These are phyloP conservation scores for Populus deltoides DNA, from an alignment of 345 rosid genomes.

Conservation along the genomic window DNA sequence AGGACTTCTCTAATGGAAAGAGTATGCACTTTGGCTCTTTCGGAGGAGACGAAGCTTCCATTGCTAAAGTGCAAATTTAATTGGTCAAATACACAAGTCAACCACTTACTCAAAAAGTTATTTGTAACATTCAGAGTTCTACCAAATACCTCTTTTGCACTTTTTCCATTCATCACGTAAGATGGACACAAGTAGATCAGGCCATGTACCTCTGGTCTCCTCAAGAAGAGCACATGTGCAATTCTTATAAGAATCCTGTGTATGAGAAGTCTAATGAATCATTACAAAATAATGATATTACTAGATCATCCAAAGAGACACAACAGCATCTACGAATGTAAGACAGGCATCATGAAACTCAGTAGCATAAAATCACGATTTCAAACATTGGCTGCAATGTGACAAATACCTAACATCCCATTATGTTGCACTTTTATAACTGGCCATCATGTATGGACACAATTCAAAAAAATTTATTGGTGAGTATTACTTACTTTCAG, in stretches of 20 bases:
- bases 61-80: slow-evolving; percentile 41
- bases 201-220: slow-evolving; percentile 81
- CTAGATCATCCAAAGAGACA: not conserved
- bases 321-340: not conserved
- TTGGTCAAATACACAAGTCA: slow-evolving; percentile 18
- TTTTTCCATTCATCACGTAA: slow-evolving; percentile 87
- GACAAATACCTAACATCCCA: not conserved
- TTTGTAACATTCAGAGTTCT: slow-evolving; percentile 10
- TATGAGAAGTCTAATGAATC: slow-evolving; percentile 4
- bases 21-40: slow-evolving; percentile 81
- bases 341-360: not conserved
- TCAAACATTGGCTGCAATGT: not conserved
- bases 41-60: slow-evolving; percentile 81
- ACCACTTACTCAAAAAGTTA: slow-evolving; percentile 9
- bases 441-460: not conserved
- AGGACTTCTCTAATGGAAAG: slow-evolving; percentile 51
- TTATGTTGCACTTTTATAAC: not conserved
- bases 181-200: slow-evolving; percentile 68
- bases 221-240: slow-evolving; percentile 43
- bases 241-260: slow-evolving; percentile 69
- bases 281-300: not conserved
- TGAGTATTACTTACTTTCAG: slow-evolving; percentile 49
- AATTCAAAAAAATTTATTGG: not conserved
- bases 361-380: not conserved
- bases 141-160: slow-evolving; percentile 81